These are phyloP conservation scores for Melampsora allii-populina DNA, from an alignment of 1,284 basidiomycete species.

Conservation along the genomic window DNA sequence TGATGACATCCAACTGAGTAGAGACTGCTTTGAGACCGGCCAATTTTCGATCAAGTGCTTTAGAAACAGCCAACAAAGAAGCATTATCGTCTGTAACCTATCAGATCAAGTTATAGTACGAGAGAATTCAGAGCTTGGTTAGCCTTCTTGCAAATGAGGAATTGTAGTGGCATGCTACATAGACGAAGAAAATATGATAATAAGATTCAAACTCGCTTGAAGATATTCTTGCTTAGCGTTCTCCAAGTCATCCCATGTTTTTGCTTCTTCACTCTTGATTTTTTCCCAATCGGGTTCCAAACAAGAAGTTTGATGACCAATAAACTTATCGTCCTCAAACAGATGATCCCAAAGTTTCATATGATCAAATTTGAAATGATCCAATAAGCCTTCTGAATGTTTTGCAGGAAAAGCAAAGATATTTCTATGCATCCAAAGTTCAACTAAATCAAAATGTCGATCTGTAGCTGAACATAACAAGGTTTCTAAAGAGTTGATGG, in stretches of 20 bases:
- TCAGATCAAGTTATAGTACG: neutral
- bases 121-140: neutral
- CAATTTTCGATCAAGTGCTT: conserved; percentile 27
- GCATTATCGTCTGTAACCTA: conserved; percentile 30
- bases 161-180: neutral
- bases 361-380: conserved; percentile 29
- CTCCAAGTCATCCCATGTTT: conserved; percentile 16
- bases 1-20: conserved; percentile 18
- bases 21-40: conserved; percentile 26
- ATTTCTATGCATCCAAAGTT: conserved; percentile 39
- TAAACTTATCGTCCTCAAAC: neutral
- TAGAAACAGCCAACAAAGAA: conserved; percentile 31
- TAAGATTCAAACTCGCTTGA: conserved; percentile 2
- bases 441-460: conserved; percentile 33
- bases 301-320: neutral
- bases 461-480: conserved; percentile 24
- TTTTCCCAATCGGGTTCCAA: conserved; percentile 33
- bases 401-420: conserved; percentile 34
- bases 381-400: conserved; percentile 8
- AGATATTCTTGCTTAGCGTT: conserved; percentile 16
- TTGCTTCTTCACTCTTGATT: conserved; percentile 18
- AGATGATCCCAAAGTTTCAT: conserved; percentile 29
- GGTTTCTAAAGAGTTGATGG: conserved; percentile 32
- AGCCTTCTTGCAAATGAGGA: neutral
- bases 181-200: neutral